phyloP scores from a whole-genome alignment of 1,139 yeast species.

The Petasospora rhodanensis region DNA sequence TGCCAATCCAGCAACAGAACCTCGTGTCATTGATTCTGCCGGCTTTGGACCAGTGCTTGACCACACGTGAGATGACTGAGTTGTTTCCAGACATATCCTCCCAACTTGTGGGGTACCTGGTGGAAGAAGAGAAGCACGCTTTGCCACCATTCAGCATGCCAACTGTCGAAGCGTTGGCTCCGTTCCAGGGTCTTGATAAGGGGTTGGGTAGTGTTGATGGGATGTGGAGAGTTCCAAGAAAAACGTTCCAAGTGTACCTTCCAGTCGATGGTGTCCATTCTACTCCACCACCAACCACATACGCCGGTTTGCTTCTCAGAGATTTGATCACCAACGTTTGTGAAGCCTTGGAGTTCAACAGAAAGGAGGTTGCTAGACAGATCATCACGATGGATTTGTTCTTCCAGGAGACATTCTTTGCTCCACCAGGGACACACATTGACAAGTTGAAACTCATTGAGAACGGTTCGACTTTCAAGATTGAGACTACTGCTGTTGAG shows the following conservation, averaged over 20 bases:
- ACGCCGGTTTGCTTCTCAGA: conserved; percentile 59
- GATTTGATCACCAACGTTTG: conserved; percentile 75
- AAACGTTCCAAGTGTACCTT: conserved; percentile 62
- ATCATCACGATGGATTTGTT: conserved; percentile 70
- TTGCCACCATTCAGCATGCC: conserved; percentile 51
- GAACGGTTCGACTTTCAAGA: conserved; percentile 68
- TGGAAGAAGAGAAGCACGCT: conserved; percentile 34
- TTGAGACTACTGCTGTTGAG: conserved; percentile 88
- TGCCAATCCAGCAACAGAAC: conserved; percentile 53
- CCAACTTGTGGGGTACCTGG: conserved; percentile 3
- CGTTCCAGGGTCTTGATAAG: conserved; percentile 29
- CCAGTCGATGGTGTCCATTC: conserved; percentile 54
- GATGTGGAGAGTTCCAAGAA: conserved; percentile 54
- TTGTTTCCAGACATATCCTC: conserved; percentile 19
- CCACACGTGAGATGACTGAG: conserved; percentile 25
- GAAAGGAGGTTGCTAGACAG: conserved; percentile 83
- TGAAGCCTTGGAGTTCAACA: conserved; percentile 80
- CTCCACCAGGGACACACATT: conserved; percentile 79
- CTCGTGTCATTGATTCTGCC: conserved; percentile 50
- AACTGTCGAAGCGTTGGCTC: conserved; percentile 33
- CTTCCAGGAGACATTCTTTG: conserved; percentile 66
- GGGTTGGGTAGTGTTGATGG: conserved; percentile 42
- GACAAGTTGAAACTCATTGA: conserved; percentile 56
- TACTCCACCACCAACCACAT: conserved; percentile 62
- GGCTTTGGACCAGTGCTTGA: conserved; percentile 40